These are phyloP conservation scores for Microthlaspi erraticum DNA, from an alignment of 345 rosid species.

Conservation along the genomic window DNA sequence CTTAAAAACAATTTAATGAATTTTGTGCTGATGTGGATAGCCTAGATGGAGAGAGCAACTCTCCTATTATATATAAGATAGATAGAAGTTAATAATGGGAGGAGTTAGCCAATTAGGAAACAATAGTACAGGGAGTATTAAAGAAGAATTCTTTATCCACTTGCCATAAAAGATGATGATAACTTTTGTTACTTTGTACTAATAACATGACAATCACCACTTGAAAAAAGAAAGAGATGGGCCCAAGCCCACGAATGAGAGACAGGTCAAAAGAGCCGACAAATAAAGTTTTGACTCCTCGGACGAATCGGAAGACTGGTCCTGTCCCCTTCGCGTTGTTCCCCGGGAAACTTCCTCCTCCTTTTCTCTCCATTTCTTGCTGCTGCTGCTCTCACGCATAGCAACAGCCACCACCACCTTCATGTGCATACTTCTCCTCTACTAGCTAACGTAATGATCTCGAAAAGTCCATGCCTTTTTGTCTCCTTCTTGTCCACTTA, in stretches of 20 bases:
- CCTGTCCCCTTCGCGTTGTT: conserved; percentile 40
- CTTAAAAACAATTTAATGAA: too few species aligned
- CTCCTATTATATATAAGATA: too few species aligned
- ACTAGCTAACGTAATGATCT: background rate
- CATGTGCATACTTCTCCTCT: background rate
- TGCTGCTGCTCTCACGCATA: conserved; percentile 20
- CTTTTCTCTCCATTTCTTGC: background rate
- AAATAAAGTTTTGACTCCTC: conserved; percentile 35
- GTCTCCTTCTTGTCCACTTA: conserved; percentile 8
- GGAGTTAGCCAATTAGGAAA: background rate
- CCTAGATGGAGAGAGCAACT: too few species aligned
- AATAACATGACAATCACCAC: conserved; percentile 32
- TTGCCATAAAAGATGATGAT: conserved; percentile 5
- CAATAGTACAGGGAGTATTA: too few species aligned
- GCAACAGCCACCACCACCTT: conserved; percentile 8
- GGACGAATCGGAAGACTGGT: conserved; percentile 39
- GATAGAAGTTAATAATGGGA: background rate
- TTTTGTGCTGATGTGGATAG: too few species aligned
- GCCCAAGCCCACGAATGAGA: conserved; percentile 31
- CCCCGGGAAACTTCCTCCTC: conserved; percentile 27
- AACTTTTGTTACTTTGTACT: background rate
- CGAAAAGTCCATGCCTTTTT: too few species aligned
- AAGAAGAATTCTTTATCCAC: background rate
- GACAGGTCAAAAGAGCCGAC: conserved; percentile 41
- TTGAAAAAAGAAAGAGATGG: background rate